These are phyloP conservation scores for Neurospora pannonica DNA, from an alignment of 495 filamentous ascomycete genomes.

Conservation along the genomic window DNA sequence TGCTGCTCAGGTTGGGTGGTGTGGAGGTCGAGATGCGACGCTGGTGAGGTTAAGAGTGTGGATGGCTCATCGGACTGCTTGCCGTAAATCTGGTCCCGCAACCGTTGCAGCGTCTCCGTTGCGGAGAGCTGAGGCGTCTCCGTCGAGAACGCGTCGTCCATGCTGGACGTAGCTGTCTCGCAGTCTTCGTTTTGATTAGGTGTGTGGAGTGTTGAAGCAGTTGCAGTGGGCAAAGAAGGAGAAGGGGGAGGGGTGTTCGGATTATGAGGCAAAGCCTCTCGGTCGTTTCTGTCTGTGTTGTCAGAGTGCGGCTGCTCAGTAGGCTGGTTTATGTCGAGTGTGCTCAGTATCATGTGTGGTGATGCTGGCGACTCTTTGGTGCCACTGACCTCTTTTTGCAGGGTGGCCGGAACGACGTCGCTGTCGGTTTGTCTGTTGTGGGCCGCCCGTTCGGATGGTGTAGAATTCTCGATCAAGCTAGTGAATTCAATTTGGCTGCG, in stretches of 20 bases:
- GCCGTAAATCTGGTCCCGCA: not conserved
- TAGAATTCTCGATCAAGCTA: not conserved
- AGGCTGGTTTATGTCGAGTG: not conserved
- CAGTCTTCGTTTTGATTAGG: not conserved
- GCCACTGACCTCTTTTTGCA: not conserved
- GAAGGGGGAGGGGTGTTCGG: not conserved
- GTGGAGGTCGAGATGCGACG: not conserved
- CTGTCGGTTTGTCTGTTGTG: conserved; percentile 1
- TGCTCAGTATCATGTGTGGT: not conserved
- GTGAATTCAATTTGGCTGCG: conserved; percentile 10
- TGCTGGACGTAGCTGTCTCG: not conserved
- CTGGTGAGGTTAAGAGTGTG: not conserved
- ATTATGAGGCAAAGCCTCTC: not conserved
- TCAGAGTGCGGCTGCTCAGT: not conserved
- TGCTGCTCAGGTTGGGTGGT: not conserved
- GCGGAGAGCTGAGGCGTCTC: not conserved
- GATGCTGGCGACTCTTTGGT: not conserved
- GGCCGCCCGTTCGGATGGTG: not conserved
- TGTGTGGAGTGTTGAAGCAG: not conserved
- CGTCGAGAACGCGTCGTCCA: not conserved
- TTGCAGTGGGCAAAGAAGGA: not conserved
- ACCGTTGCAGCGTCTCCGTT: not conserved
- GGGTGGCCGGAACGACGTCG: conserved; percentile 14
- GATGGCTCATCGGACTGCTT: not conserved
- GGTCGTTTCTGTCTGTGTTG: not conserved